Base-by-base conservation (phyloP, 129 eudicot species). In the Kitagawia praeruptora region DNA sequence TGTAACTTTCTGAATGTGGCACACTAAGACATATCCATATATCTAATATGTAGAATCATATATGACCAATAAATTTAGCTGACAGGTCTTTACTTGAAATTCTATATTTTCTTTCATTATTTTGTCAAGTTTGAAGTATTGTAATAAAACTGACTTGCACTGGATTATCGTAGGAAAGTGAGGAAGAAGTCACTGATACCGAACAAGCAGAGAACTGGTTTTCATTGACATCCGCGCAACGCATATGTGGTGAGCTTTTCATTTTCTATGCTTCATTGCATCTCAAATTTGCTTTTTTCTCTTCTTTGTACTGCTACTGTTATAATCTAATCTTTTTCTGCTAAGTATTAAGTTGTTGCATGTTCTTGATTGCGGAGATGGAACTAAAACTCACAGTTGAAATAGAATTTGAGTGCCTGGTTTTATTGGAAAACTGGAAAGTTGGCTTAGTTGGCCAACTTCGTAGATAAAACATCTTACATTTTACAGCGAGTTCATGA, bases 191-290 rank as follows among this genome's bases (percentile, higher is more conserved):
- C 41, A 92, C 98, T 72, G 98, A 95, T 77, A 88, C 98, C 4
- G 98, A 95, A 85, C 98, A 95, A 84, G 97, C 98, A 79, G 97
- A 95, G 83, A 95, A 95, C 86, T 95, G 98, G 98, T 95, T 95
- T 89, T 95, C 98, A 23, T 79, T 92, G 84, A 92, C 96, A 64
- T 92, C 97, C 76, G 97, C 98, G 56, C 98, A 95, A 69, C 96
- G 98, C 72, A 89, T 90, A 53, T 90, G 93, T 78, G 98, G 98
- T 92, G 42, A 82, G 92, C 73, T 73, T 75, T 66, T 9, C 44
- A 42, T 53, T 69, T 67, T 45, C 40, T 53, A 27, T 23, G 31
- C 46, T 78, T 31, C 76, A 27, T 69, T 70, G 27, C 77, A 8
- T 69, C 10, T 74, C n/a, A 61, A 10, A 61, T 61, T 7, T 63